phyloP scores from a whole-genome alignment of 2,329 filamentous ascomycete genomes.

The Xylaria polymorpha region DNA sequence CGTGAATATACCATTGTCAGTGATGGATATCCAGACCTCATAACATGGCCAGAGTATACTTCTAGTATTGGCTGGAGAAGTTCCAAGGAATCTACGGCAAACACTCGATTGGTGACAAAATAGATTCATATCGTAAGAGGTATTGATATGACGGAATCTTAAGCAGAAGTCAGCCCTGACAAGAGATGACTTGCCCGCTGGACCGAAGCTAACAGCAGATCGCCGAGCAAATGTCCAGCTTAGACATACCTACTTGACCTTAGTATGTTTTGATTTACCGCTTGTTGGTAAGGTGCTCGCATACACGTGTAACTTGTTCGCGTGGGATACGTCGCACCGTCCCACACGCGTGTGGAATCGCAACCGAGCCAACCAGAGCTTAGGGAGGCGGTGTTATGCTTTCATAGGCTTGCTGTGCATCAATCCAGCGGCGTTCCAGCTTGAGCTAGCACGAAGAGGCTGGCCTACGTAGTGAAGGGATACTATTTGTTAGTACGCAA shows the following conservation, averaged over 20 bases:
- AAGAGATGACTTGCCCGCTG: constrained; percentile 9
- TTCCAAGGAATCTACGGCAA: too few relatives aligned
- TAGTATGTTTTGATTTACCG: constrained; percentile 14
- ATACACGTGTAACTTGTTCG: constrained; percentile 28
- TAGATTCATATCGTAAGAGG: neutral
- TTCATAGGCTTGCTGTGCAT: constrained; percentile 30
- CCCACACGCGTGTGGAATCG: constrained; percentile 19
- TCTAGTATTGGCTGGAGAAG: neutral
- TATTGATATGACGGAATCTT: neutral
- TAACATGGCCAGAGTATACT: neutral
- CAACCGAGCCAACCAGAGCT: constrained; percentile 5
- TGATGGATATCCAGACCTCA: neutral
- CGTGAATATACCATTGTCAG: neutral
- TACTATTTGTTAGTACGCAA: neutral
- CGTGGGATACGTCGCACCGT: constrained; percentile 29
- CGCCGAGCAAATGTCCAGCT: neutral
- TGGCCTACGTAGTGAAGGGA: neutral
- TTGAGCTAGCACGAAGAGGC: constrained; percentile 1
- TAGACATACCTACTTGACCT: too few relatives aligned
- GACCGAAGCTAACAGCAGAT: constrained; percentile 12
- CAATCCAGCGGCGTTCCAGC: constrained; percentile 20
- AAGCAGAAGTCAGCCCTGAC: neutral
- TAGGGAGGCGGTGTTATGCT: neutral
- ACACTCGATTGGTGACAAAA: neutral
- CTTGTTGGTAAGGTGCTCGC: constrained; percentile 16